Percentiles rank a stretch among this genome's conserved stretches.
These are phyloP conservation scores for Entomortierella lignicola DNA, from an alignment of 192 early-diverging fungal species.

Conservation along the genomic window DNA sequence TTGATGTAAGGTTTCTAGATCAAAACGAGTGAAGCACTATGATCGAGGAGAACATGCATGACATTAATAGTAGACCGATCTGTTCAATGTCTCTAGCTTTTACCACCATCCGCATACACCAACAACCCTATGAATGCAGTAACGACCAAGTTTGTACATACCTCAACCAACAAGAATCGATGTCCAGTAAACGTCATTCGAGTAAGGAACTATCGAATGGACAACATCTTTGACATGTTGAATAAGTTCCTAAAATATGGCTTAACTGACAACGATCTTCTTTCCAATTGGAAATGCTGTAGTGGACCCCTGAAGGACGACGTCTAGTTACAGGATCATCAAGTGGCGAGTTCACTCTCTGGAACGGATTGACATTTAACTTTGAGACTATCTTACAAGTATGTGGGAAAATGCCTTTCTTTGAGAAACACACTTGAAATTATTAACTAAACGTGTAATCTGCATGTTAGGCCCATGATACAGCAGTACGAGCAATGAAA, in stretches of 20 bases:
- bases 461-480: conserved; percentile 83
- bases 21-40: too few relatives aligned
- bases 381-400: conserved; percentile 97
- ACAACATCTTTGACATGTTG: too few relatives aligned
- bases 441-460: not conserved
- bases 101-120: conserved; percentile 75
- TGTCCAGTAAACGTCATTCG: conserved; percentile 92
- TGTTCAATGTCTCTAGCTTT: conserved; percentile 52
- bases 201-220: conserved; percentile 54
- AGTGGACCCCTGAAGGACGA: conserved; percentile 98
- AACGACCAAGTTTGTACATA: conserved; percentile 89
- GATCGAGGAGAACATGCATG: too few relatives aligned
- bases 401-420: not conserved
- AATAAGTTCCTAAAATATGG: not conserved
- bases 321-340: conserved; percentile 94
- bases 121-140: conserved; percentile 79
- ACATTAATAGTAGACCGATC: not conserved
- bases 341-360: conserved; percentile 95
- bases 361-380: conserved; percentile 98
- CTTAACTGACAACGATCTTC: too few relatives aligned
- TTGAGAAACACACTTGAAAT: not conserved
- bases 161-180: conserved; percentile 93
- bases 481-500: conserved; percentile 93
- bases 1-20: conserved; percentile 64
- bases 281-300: not conserved